Percentiles rank a stretch among this genome's conserved stretches.
phyloP scores from a whole-genome alignment of 1,284 basidiomycete species.

The Ceratobasidium sp. region DNA sequence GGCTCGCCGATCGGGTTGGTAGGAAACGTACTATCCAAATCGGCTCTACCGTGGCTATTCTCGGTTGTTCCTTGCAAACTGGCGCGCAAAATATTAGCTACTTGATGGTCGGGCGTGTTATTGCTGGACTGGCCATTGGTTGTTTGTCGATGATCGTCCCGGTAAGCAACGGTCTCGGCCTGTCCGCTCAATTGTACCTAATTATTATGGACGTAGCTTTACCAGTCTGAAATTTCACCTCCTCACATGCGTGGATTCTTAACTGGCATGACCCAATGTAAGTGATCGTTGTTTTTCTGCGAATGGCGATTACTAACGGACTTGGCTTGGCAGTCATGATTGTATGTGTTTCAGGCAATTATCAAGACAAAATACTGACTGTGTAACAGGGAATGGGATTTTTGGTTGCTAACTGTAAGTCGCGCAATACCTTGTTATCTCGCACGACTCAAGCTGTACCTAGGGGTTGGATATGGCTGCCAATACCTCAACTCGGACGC shows the following conservation, averaged over 20 bases:
- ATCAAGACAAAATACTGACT: background rate
- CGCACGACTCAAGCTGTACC: constrained; percentile 4
- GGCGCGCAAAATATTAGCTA: constrained; percentile 55
- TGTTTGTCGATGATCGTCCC: constrained; percentile 54
- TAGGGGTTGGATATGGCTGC: constrained; percentile 57
- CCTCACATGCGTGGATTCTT: constrained; percentile 57
- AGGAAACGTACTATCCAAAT: constrained; percentile 57
- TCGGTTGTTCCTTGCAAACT: constrained; percentile 56
- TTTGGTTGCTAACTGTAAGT: constrained; percentile 52
- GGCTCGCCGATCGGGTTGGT: constrained; percentile 54
- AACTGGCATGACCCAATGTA: constrained; percentile 58
- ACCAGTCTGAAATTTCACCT: constrained; percentile 56
- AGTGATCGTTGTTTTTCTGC: background rate
- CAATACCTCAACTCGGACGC: constrained; percentile 52
- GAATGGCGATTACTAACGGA: background rate
- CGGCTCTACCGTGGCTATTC: constrained; percentile 53
- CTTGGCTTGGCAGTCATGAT: constrained; percentile 36
- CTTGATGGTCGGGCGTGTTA: constrained; percentile 60
- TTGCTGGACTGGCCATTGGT: constrained; percentile 55
- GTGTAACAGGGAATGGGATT: constrained; percentile 49
- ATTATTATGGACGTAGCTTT: background rate
- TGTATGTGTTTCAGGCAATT: constrained; percentile 26
- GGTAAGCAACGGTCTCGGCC: constrained; percentile 52
- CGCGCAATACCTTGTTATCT: background rate
- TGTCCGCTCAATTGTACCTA: background rate